phyloP scores from a whole-genome alignment of 345 rosid species.

The Eucalyptus leucophloia region DNA sequence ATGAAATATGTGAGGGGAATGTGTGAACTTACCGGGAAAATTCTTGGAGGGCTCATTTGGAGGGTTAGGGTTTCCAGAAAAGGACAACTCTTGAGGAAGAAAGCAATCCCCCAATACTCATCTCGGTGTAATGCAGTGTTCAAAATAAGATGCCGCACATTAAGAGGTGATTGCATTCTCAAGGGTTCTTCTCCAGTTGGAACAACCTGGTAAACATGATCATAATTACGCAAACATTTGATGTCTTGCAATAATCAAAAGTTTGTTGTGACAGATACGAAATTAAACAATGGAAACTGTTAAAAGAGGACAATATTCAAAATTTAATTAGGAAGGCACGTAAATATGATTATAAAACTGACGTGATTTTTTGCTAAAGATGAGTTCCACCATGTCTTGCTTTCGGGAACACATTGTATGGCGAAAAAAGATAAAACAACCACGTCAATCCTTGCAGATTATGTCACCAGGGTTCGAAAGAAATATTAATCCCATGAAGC shows the following conservation, averaged over 20 bases:
- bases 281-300: too few species aligned
- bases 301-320: background rate
- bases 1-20: background rate
- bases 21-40: slow-evolving; percentile 8
- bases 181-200: slow-evolving; percentile 2
- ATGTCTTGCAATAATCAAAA: background rate
- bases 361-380: background rate
- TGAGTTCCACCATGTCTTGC: fast-evolving
- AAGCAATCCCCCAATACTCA: slow-evolving; percentile 29
- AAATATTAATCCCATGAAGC: background rate
- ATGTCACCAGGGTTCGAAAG: too few species aligned
- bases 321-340: background rate
- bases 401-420: too few species aligned
- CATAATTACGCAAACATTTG: background rate
- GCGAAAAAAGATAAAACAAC: too few species aligned
- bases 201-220: slow-evolving; percentile 1
- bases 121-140: slow-evolving; percentile 10
- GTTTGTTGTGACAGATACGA: fast-evolving
- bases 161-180: background rate
- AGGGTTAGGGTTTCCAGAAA: slow-evolving; percentile 18
- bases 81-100: slow-evolving; percentile 20
- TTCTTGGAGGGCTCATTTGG: background rate
- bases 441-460: too few species aligned
- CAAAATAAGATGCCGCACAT: slow-evolving; percentile 18
- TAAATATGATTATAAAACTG: background rate